Evolutionary conservation across 352 stramenopile genomes (phyloP), one percentile per base, ranked within the genome.

Genomic region (Halophytophthora polymorphica): DNA sequence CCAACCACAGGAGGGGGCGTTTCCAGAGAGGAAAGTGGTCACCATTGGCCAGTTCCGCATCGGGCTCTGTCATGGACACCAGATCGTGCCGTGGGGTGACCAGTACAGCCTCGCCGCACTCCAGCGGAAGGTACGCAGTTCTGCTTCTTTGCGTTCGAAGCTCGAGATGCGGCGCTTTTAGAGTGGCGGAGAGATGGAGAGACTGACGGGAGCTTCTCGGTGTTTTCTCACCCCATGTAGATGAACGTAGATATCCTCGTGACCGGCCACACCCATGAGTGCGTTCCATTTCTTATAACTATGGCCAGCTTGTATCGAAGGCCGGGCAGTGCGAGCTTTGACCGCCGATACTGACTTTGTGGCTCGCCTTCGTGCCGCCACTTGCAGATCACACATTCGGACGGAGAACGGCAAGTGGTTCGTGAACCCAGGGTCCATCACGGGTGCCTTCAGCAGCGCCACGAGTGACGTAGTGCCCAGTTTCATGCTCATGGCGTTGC

Each of bases 401-500:
- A 88, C 96, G 31, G 82, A 97, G 48, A 89, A 98, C 45, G 96
- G 94, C 55, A 96, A 95, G 42, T 98, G 91, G 83, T 98, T 98
- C 54, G 90, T 99, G 43, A 99, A 99, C 67, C 97, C 97, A 29
- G 91, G 94, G 22, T 98, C 90, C 15, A 98, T 99, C 61, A 99
- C 96, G 0, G 97, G 96, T 36, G 95, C 96, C 1, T 98, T 97
- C 68, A 96, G 82, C 22, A 83, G 86, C 37, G 67, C 82, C 18
- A 60, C 73, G 1, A 82, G 66, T 53, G 71, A 93, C 33, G 75
- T 96, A 11, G 83, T 80, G 29, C 96, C 97, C 18, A 98, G 94
- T 39, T 99, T 99, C 58, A 96, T 99, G 64, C 83, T 99, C 49
- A 90, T 99, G 67, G 96, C 96, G n/a, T 83, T 99, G 43, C 96